Evolutionary conservation across 495 filamentous ascomycete species (phyloP).

Genomic region (Penicillium dipodomyicola): DNA sequence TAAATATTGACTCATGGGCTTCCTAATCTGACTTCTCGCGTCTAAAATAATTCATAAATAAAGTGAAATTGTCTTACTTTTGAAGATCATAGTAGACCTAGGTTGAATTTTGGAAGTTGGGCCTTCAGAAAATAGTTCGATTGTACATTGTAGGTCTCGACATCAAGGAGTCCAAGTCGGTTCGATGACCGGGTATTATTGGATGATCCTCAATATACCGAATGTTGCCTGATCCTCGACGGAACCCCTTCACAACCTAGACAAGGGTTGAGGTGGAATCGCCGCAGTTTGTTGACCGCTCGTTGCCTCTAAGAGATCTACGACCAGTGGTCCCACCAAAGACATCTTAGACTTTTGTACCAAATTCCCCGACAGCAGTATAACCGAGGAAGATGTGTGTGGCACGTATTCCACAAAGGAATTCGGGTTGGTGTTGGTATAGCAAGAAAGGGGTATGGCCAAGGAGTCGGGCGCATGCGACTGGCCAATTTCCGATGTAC

Average conservation of each 20-base stretch:
- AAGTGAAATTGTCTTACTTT: neutral
- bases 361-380: slow-evolving; percentile 50
- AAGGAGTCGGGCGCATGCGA: slow-evolving; percentile 32
- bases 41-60: neutral
- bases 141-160: neutral
- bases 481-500: slow-evolving; percentile 34
- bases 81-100: neutral
- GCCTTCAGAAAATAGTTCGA: neutral
- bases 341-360: slow-evolving; percentile 59
- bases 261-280: neutral
- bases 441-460: slow-evolving; percentile 53
- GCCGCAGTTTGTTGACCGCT: slow-evolving; percentile 28
- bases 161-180: neutral
- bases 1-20: neutral
- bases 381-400: slow-evolving; percentile 38
- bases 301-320: slow-evolving; percentile 32
- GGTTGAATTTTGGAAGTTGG: neutral
- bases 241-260: neutral
- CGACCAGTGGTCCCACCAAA: slow-evolving; percentile 49
- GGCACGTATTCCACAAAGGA: slow-evolving; percentile 57
- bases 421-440: slow-evolving; percentile 52
- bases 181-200: neutral
- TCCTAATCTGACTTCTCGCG: neutral
- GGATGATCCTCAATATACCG: neutral
- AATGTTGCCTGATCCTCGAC: neutral